A percentile compares a stretch with the other conserved stretches of the same genome.
phyloP scores from a whole-genome alignment of 805 yeast species.

The Starmerella apicola region DNA sequence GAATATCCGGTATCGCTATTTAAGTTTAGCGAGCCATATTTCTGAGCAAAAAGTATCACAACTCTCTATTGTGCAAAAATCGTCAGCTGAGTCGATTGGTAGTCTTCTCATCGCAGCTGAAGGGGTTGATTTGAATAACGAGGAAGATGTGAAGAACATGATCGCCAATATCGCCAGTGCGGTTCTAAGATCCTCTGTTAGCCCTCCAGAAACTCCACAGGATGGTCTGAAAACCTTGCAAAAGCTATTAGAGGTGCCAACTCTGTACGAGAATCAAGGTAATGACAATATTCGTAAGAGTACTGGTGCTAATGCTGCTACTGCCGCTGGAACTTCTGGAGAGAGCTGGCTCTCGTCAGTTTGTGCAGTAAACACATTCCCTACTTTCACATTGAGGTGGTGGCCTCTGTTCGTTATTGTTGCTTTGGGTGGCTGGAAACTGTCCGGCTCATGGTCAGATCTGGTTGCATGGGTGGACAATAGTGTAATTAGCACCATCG shows the following conservation, averaged over 20 bases:
- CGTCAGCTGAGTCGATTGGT: not conserved
- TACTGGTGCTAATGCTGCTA: not conserved
- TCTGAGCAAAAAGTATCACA: not conserved
- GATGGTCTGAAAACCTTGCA: slow-evolving; percentile 13
- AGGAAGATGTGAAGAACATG: not conserved
- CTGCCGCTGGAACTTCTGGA: no score
- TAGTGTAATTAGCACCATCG: slow-evolving; percentile 49
- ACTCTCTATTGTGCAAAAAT: not conserved
- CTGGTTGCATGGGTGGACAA: slow-evolving; percentile 45
- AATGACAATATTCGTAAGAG: no score
- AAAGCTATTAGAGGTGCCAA: slow-evolving; percentile 7
- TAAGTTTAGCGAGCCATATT: not conserved
- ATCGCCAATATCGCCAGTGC: slow-evolving; percentile 6
- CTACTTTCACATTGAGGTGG: slow-evolving; percentile 33
- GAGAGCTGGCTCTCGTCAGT: not conserved
- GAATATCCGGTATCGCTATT: not conserved
- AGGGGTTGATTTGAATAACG: not conserved
- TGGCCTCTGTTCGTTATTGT: slow-evolving; percentile 50
- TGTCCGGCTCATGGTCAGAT: slow-evolving; percentile 41
- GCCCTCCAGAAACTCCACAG: slow-evolving; percentile 9
- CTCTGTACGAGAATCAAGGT: no score
- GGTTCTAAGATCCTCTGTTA: not conserved
- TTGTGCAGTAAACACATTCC: slow-evolving; percentile 4
- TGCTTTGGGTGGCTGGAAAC: slow-evolving; percentile 24
- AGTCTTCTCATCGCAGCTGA: not conserved